Conservation (phyloP, 768 basidiomycete species). For the Termitomyces sp. region DNA sequence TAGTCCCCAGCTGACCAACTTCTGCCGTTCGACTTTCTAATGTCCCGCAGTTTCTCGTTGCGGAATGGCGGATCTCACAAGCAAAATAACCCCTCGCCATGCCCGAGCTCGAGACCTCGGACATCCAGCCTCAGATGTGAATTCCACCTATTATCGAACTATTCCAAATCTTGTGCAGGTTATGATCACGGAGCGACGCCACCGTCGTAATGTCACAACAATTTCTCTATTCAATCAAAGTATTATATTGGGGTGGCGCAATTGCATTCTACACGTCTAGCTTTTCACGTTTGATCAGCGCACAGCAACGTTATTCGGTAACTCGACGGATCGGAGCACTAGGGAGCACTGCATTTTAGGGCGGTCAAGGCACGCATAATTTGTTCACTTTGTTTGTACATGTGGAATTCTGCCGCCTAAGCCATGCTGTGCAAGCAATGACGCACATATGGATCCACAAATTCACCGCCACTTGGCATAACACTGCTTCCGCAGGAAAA, state of each 20-base stretch:
- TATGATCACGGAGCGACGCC: background rate
- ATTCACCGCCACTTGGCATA: background rate
- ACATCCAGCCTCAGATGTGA: background rate
- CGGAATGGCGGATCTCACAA: background rate
- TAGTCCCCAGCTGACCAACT: background rate
- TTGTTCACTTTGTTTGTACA: background rate
- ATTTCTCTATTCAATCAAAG: background rate
- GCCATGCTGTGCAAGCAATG: conserved; percentile 12
- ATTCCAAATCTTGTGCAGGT: background rate
- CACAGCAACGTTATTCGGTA: background rate
- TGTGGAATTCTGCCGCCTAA: conserved; percentile 1
- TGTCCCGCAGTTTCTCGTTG: background rate
- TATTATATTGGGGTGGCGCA: background rate
- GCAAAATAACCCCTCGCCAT: background rate
- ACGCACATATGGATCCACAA: background rate
- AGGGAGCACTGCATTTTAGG: conserved; percentile 5
- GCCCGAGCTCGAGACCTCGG: background rate
- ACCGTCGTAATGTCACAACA: too few relatives aligned
- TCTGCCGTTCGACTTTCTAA: background rate
- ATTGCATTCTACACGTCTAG: background rate
- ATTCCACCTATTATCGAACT: too few relatives aligned
- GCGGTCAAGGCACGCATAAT: too few relatives aligned
- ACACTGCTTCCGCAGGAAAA: background rate
- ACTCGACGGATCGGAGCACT: conserved; percentile 3
- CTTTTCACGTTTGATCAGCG: background rate